phyloP scores from a whole-genome alignment of 177 flowering plant species.

The Vitis hybrid region DNA sequence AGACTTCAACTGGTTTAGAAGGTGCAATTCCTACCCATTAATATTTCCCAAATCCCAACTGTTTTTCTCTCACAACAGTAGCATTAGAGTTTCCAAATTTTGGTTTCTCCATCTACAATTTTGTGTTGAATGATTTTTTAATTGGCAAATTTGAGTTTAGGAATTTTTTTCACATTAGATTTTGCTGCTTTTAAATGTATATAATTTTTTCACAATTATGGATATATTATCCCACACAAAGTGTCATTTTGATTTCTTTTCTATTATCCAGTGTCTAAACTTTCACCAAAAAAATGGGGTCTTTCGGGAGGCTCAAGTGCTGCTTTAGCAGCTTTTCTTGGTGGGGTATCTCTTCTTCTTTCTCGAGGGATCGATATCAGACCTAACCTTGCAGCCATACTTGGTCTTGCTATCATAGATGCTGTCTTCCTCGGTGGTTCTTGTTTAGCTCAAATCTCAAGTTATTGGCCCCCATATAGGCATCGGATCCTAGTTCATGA shows the following conservation, averaged over 20 bases:
- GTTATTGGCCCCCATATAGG: constrained; percentile 89
- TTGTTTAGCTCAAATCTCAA: constrained; percentile 83
- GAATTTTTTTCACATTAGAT: too few species aligned
- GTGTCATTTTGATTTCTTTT: background rate
- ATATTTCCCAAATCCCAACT: background rate
- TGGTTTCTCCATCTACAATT: too few species aligned
- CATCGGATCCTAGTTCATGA: constrained; percentile 92
- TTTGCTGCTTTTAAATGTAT: too few species aligned
- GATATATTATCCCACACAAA: background rate
- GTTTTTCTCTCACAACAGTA: background rate
- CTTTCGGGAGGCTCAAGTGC: constrained; percentile 65
- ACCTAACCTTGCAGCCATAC: constrained; percentile 71
- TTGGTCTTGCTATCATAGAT: constrained; percentile 74
- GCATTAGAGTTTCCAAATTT: background rate
- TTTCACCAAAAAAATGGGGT: constrained; percentile 99
- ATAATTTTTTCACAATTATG: background rate
- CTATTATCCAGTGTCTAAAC: constrained; percentile 56
- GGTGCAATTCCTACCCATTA: constrained; percentile 36
- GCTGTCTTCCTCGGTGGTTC: constrained; percentile 83
- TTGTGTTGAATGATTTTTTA: too few species aligned
- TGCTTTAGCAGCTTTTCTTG: constrained; percentile 57
- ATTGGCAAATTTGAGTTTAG: too few species aligned
- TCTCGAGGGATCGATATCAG: constrained; percentile 85
- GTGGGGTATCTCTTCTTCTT: constrained; percentile 67
- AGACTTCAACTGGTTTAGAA: constrained; percentile 84